These are phyloP conservation scores for Limnanthes douglasii DNA, from an alignment of 345 rosid genomes.

Conservation along the genomic window DNA sequence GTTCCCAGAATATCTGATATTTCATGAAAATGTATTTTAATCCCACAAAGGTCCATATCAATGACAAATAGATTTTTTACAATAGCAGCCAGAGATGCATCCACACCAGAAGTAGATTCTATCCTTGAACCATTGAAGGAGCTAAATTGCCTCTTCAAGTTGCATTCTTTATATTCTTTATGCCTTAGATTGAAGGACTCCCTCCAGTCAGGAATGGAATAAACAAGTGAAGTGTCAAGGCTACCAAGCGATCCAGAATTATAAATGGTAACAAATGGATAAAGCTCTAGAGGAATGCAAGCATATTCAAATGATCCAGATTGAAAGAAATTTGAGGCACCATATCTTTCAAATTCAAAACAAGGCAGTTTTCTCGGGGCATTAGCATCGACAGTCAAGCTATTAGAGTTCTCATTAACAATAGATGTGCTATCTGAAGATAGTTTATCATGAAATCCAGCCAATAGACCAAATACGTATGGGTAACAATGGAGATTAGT, in stretches of 20 bases:
- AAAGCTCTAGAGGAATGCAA: constrained; percentile 45
- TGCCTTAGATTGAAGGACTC: constrained; percentile 24
- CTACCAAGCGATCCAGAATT: constrained; percentile 35
- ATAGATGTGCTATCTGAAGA: constrained; percentile 19
- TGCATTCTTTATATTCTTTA: constrained; percentile 16
- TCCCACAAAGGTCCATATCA: constrained; percentile 34
- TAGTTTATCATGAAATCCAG: constrained; percentile 34
- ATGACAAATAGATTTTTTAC: constrained; percentile 15
- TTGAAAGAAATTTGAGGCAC: constrained; percentile 61
- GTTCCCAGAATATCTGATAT: constrained; percentile 59
- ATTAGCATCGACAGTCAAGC: constrained; percentile 11
- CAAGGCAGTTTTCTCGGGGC: constrained; percentile 16
- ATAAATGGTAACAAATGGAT: constrained; percentile 46
- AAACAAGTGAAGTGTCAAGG: constrained; percentile 36
- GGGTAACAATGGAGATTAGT: constrained; percentile 83
- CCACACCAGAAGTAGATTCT: constrained; percentile 10
- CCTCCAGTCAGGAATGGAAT: constrained; percentile 44
- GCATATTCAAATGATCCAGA: constrained; percentile 23
- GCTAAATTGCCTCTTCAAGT: constrained; percentile 15
- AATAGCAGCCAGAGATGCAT: constrained; percentile 15
- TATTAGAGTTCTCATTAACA: constrained; percentile 10
- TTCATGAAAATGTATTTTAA: constrained; percentile 73
- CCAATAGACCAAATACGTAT: constrained; percentile 32
- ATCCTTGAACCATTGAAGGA: constrained; percentile 6
- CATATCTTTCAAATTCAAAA: constrained; percentile 43